These are phyloP conservation scores for Alternaria panax DNA, from an alignment of 2,329 filamentous ascomycete species.

Conservation along the genomic window DNA sequence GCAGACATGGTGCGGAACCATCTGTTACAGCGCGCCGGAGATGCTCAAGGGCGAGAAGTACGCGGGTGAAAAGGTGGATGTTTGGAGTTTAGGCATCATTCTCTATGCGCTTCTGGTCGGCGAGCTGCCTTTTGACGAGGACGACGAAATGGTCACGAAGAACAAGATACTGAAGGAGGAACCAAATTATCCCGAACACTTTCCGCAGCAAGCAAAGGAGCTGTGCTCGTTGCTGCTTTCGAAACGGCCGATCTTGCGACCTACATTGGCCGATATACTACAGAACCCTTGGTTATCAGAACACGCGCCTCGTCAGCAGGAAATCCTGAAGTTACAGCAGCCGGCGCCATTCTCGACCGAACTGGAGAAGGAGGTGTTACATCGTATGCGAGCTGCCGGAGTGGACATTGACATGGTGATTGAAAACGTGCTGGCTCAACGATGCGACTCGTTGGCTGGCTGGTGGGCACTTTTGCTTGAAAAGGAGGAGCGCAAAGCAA, in stretches of 20 bases:
- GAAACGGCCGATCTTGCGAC: constrained; percentile 85
- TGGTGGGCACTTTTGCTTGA: constrained; percentile 97
- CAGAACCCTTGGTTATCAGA: constrained; percentile 87
- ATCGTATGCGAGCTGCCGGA: constrained; percentile 91
- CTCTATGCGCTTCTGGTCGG: constrained; percentile 82
- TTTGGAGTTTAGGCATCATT: constrained; percentile 90
- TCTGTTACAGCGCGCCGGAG: constrained; percentile 97
- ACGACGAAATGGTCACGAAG: constrained; percentile 88
- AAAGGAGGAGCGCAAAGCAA: constrained; percentile 90
- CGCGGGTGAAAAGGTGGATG: constrained; percentile 95
- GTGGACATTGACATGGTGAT: constrained; percentile 95
- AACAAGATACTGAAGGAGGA: constrained; percentile 84
- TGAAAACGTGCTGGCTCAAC: constrained; percentile 88
- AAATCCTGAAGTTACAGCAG: constrained; percentile 82
- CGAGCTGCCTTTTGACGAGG: constrained; percentile 93
- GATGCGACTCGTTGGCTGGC: constrained; percentile 87
- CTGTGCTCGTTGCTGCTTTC: constrained; percentile 84
- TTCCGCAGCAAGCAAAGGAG: constrained; percentile 78
- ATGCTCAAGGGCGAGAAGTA: constrained; percentile 99
- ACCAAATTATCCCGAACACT: constrained; percentile 80
- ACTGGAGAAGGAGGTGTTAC: constrained; percentile 87
- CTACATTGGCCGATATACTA: constrained; percentile 83
- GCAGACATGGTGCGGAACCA: constrained; percentile 96
- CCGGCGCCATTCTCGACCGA: constrained; percentile 83
- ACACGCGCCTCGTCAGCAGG: constrained; percentile 85